Percentiles rank a stretch among this genome's conserved stretches.
Evolutionary conservation across 169 alveolate genomes (phyloP).

Genomic region (Plasmodium malariae): DNA sequence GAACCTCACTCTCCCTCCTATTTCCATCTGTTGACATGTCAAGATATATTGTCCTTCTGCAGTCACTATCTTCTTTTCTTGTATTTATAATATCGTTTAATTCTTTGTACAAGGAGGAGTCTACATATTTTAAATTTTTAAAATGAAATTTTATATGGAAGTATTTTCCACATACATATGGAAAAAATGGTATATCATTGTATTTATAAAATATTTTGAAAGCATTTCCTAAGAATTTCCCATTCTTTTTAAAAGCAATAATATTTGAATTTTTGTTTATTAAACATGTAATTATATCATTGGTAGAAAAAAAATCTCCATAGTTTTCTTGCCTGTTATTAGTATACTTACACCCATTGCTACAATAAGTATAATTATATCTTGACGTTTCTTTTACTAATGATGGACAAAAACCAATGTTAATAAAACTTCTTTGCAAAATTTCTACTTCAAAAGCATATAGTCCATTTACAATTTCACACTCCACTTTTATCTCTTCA

Average conservation of each 20-base stretch:
- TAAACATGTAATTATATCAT: constrained; percentile 65
- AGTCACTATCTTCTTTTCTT: not conserved
- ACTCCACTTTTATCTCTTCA: constrained; percentile 57
- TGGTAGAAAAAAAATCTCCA: constrained; percentile 23
- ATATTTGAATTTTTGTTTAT: constrained; percentile 51
- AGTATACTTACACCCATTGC: constrained; percentile 64
- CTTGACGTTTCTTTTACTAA: constrained; percentile 50
- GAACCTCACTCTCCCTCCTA: not conserved
- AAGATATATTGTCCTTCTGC: constrained; percentile 23
- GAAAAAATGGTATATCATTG: constrained; percentile 66
- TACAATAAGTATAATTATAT: constrained; percentile 69
- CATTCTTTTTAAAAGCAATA: constrained; percentile 72
- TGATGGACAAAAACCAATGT: constrained; percentile 71
- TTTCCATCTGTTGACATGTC: not conserved
- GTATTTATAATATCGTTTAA: not conserved
- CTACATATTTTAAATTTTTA: constrained; percentile 60
- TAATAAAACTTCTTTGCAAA: constrained; percentile 27
- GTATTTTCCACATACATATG: constrained; percentile 63
- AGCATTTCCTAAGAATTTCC: constrained; percentile 64
- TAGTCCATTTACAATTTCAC: constrained; percentile 60
- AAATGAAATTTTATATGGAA: constrained; percentile 56
- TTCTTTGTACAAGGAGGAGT: constrained; percentile 17
- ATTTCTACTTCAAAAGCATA: constrained; percentile 64
- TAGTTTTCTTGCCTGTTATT: constrained; percentile 56
- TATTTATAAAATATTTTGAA: constrained; percentile 72